Evolutionary conservation across 2,329 filamentous ascomycete species (phyloP).

Genomic region (Cercospora zeina): DNA sequence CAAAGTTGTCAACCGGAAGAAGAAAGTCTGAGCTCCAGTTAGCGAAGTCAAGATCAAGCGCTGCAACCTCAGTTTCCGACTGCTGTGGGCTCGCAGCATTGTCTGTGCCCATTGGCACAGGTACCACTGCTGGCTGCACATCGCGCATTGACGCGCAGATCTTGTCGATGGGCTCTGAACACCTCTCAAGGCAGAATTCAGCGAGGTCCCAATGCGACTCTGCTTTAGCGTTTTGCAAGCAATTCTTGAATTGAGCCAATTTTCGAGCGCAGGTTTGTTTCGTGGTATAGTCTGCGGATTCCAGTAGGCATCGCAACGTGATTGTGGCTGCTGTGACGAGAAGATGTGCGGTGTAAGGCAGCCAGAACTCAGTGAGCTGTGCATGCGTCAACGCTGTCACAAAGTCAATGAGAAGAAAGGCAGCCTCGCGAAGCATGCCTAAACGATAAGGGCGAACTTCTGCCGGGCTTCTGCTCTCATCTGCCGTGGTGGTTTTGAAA

Average conservation of each 20-base stretch:
- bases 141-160: conserved; percentile 30
- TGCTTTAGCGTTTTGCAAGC: conserved; percentile 14
- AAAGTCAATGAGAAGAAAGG: conserved; percentile 53
- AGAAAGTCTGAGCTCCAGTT: conserved; percentile 6
- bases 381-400: conserved; percentile 49
- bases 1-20: conserved; percentile 20
- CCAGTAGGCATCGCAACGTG: conserved; percentile 54
- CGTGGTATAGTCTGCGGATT: conserved; percentile 51
- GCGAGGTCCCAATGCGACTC: conserved; percentile 53
- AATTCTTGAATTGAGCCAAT: conserved; percentile 15
- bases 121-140: background rate
- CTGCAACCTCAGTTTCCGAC: background rate
- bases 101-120: background rate
- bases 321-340: conserved; percentile 57
- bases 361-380: conserved; percentile 57
- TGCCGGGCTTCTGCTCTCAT: conserved; percentile 30
- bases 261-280: conserved; percentile 50
- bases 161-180: conserved; percentile 41
- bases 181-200: conserved; percentile 54
- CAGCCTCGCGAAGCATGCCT: conserved; percentile 52
- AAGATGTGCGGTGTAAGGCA: conserved; percentile 54
- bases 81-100: background rate
- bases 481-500: conserved; percentile 29
- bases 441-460: conserved; percentile 37
- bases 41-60: background rate